Conservation (phyloP, 1,284 basidiomycete species). For the Ceratobasidium sp. region DNA sequence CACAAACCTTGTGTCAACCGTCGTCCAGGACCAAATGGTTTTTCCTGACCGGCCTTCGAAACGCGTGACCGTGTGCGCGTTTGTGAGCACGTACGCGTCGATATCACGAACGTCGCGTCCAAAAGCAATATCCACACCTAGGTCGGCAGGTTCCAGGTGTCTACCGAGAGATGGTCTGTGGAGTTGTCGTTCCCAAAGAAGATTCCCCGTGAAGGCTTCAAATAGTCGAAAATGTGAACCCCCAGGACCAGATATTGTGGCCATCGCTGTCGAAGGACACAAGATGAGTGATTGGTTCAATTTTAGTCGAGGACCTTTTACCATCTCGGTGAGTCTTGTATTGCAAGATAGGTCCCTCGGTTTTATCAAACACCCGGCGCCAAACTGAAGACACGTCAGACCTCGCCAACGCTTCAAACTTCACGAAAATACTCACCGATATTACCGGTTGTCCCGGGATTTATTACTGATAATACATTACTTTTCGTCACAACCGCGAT, state of each 20-base stretch:
- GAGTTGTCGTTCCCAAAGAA: slow-evolving; percentile 74
- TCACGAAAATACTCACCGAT: slow-evolving; percentile 65
- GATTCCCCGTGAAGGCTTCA: slow-evolving; percentile 70
- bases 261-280: slow-evolving; percentile 63
- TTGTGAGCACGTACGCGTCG: slow-evolving; percentile 66
- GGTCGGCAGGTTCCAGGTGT: slow-evolving; percentile 62
- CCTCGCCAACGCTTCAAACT: slow-evolving; percentile 3
- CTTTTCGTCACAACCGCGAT: slow-evolving; percentile 76
- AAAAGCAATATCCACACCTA: slow-evolving; percentile 61
- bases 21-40: slow-evolving; percentile 71
- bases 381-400: slow-evolving; percentile 66
- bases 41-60: slow-evolving; percentile 63
- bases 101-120: slow-evolving; percentile 34
- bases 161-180: slow-evolving; percentile 62
- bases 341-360: slow-evolving; percentile 72
- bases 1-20: slow-evolving; percentile 70
- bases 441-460: slow-evolving; percentile 71
- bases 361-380: slow-evolving; percentile 76
- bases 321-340: slow-evolving; percentile 72
- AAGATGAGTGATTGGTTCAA: neutral
- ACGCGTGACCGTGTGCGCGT: slow-evolving; percentile 66
- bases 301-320: slow-evolving; percentile 52
- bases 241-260: slow-evolving; percentile 79
- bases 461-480: slow-evolving; percentile 83
- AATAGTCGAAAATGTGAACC: slow-evolving; percentile 78